phyloP scores from a whole-genome alignment of 306 rosid species.

The Nissolia schottii region DNA sequence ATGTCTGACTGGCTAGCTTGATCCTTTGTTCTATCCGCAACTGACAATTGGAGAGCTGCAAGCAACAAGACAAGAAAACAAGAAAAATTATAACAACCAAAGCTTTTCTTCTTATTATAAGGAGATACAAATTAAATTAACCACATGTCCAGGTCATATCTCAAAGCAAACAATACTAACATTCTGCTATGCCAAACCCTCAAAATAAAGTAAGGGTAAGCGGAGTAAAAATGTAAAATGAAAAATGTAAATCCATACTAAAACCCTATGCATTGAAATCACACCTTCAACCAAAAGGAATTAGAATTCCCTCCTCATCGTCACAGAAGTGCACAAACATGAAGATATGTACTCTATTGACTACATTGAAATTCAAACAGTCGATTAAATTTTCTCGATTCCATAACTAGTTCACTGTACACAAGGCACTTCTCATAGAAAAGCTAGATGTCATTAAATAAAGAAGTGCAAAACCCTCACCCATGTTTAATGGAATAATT shows the following conservation, averaged over 20 bases:
- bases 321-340: not conserved
- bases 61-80: constrained; percentile 19
- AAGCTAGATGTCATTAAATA: not conserved
- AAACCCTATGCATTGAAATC: not conserved
- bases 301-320: not conserved
- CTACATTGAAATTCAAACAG: constrained; percentile 1
- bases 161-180: not conserved
- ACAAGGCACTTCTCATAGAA: not conserved
- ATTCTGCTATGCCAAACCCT: not conserved
- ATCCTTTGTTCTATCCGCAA: constrained; percentile 59
- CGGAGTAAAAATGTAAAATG: not conserved
- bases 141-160: constrained; percentile 10
- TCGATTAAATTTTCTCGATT: not conserved
- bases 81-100: constrained; percentile 1
- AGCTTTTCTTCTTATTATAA: not conserved
- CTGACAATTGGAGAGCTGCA: constrained; percentile 90
- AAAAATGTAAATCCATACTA: not conserved
- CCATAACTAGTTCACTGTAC: not conserved
- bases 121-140: constrained; percentile 8
- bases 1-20: constrained; percentile 66
- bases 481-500: not conserved
- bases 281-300: not conserved
- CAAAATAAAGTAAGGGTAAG: not conserved
- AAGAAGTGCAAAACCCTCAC: not conserved
- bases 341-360: not conserved